A percentile compares a stretch with the other conserved stretches of the same genome.
Evolutionary conservation across 345 rosid genomes (phyloP).

Genomic region (Dipteronia sinensis): DNA sequence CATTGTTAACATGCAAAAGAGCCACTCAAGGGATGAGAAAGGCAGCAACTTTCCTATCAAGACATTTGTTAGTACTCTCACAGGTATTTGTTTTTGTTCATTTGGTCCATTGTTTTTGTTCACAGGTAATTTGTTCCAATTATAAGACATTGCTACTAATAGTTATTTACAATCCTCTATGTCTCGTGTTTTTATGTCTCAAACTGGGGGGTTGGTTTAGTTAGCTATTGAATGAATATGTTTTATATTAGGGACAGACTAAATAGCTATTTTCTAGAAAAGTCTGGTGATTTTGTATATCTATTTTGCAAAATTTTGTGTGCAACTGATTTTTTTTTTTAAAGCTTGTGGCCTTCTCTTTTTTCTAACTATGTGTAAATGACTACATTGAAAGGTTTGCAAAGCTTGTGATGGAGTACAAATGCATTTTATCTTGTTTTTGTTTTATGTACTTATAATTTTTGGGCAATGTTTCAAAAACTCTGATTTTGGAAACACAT

Average conservation of each 20-base stretch:
- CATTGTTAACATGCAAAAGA: not conserved
- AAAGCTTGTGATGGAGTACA: not conserved
- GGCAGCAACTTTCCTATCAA: slow-evolving; percentile 8
- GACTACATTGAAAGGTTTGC: not conserved
- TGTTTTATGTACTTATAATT: not conserved
- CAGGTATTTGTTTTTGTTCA: slow-evolving; percentile 12
- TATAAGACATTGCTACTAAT: not conserved
- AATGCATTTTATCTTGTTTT: not conserved
- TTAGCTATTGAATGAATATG: too few relatives aligned
- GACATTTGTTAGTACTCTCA: slow-evolving; percentile 3
- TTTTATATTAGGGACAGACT: not conserved
- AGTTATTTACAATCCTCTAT: not conserved
- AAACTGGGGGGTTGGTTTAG: too few relatives aligned
- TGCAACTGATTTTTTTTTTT: too few relatives aligned
- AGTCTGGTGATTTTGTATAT: not conserved
- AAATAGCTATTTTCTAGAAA: not conserved
- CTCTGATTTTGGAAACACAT: not conserved
- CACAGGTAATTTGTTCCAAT: too few relatives aligned
- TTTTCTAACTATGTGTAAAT: too few relatives aligned
- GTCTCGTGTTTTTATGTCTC: too few relatives aligned
- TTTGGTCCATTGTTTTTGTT: too few relatives aligned
- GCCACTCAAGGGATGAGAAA: not conserved
- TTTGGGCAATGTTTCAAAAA: not conserved
- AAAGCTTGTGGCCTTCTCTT: too few relatives aligned
- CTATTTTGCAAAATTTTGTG: not conserved